Evolutionary conservation across 116 monocot species (phyloP), one percentile per base, ranked within the genome.

Genomic region (Trichopus zeylanicus): DNA sequence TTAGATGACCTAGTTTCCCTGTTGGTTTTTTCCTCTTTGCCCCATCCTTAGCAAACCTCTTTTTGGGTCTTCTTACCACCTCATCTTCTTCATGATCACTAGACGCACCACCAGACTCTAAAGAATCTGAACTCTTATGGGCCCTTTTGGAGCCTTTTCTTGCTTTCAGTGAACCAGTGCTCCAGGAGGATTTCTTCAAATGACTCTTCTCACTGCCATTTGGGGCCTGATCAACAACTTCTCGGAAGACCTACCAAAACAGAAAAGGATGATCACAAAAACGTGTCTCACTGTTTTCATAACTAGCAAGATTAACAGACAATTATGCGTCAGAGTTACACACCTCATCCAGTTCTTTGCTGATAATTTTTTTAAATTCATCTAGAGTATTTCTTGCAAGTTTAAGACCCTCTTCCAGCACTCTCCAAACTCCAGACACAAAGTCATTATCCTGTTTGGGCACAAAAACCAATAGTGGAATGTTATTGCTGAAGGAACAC

Each of bases 401-500:
- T 55, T 85, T 71, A 51, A 98, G 87, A 80, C 91, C 98, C 57
- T 72, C 80, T 67, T 91, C 98, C 64, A 98, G 67, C 21, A 85
- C 51, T 54, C 85, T 78, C 19, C 91, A 87, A 75, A 88, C 87
- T 68, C 70, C 81, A 63, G 60, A 42, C 68, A n/a, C n/a, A 85
- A 69, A 22, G 82, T 70, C 65, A 98, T 73, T 62, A 54, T 79
- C 77, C 98, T 98, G 76, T n/a, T n/a, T 42, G 13, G 13, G 42
- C 13, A n/a, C 13, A 42, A 42, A 13, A 42, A 16, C 13, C n/a
- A 18, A 42, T 13, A 1, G 5, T 1, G 15, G 37, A 42, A 42
- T 13, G n/a, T 42, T 42, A 42, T 16, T 42, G 1, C n/a, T 1
- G 42, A 42, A 15, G 42, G 18, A 18, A n/a, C n/a, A n/a, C n/a